Conservation (phyloP, 2,329 filamentous ascomycete species). For the Annulohypoxylon truncatum region DNA sequence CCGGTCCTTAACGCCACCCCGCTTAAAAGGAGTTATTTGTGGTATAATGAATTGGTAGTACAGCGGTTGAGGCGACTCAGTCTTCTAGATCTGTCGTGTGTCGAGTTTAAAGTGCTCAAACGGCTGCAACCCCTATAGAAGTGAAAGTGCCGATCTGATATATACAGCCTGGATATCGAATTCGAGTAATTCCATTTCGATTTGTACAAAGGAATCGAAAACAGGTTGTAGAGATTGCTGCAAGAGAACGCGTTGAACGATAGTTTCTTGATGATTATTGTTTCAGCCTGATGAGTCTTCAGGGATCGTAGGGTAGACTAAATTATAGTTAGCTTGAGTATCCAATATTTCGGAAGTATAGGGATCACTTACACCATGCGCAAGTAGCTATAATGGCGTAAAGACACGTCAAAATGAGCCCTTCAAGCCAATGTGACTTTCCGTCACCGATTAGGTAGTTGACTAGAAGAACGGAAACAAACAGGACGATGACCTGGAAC, state of each 20-base stretch:
- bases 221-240: not conserved
- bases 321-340: conserved; percentile 3
- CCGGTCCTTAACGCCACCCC: not conserved
- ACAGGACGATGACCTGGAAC: conserved; percentile 88
- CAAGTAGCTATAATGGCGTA: conserved; percentile 83
- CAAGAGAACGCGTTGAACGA: not conserved
- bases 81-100: conserved; percentile 1
- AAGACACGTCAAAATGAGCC: conserved; percentile 78
- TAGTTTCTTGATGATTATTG: not conserved
- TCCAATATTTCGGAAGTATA: not conserved
- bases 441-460: conserved; percentile 89
- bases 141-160: not conserved
- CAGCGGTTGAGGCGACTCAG: conserved; percentile 13
- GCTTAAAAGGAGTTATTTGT: not conserved
- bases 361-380: conserved; percentile 66
- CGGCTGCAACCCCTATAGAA: not conserved
- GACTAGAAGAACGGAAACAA: conserved; percentile 84
- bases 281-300: conserved; percentile 9
- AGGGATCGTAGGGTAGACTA: conserved; percentile 35
- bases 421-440: conserved; percentile 85
- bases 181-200: not conserved
- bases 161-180: conserved; percentile 14
- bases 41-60: conserved; percentile 6
- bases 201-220: conserved; percentile 8
- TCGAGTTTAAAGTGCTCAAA: not conserved